These are phyloP conservation scores for Chytridiales sp. DNA, from an alignment of 371 early-diverging fungal genomes.

Conservation along the genomic window DNA sequence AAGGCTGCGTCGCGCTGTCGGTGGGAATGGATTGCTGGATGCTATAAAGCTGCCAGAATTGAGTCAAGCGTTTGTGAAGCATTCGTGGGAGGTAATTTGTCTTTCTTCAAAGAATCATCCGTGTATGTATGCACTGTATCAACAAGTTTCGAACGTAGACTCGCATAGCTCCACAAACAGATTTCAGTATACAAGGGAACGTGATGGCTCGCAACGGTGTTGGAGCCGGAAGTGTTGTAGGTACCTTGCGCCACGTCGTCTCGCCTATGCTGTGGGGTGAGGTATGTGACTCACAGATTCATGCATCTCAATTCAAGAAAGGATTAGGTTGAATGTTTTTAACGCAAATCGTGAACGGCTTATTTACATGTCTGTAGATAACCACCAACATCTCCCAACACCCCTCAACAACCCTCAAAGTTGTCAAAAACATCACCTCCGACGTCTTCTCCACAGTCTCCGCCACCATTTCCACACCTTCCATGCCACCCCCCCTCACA, in stretches of 20 bases:
- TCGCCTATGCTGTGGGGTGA: conserved; percentile 71
- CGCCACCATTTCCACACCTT: conserved; percentile 52
- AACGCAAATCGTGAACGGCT: not conserved
- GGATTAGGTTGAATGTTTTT: not conserved
- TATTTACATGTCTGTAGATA: not conserved
- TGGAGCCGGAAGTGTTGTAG: conserved; percentile 73
- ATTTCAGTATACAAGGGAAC: conserved; percentile 62
- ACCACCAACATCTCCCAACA: conserved; percentile 54
- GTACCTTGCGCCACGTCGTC: conserved; percentile 70
- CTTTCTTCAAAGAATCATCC: conserved; percentile 3
- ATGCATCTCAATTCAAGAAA: no score
- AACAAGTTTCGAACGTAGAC: conserved; percentile 48
- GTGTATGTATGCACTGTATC: no score
- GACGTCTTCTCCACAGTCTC: conserved; percentile 68
- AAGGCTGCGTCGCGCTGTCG: conserved; percentile 5
- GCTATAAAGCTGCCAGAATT: conserved; percentile 57
- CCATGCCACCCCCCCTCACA: conserved; percentile 64
- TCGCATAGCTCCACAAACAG: conserved; percentile 67
- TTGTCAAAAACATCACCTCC: conserved; percentile 64
- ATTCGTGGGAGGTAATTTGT: conserved; percentile 75
- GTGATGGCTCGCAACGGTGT: conserved; percentile 72
- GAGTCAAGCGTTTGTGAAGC: conserved; percentile 72
- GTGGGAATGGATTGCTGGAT: conserved; percentile 31
- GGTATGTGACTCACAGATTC: conserved; percentile 46
- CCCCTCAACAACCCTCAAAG: conserved; percentile 60